These are phyloP conservation scores for Phoma sp. DNA, from an alignment of 2,329 filamentous ascomycete genomes.

Conservation along the genomic window DNA sequence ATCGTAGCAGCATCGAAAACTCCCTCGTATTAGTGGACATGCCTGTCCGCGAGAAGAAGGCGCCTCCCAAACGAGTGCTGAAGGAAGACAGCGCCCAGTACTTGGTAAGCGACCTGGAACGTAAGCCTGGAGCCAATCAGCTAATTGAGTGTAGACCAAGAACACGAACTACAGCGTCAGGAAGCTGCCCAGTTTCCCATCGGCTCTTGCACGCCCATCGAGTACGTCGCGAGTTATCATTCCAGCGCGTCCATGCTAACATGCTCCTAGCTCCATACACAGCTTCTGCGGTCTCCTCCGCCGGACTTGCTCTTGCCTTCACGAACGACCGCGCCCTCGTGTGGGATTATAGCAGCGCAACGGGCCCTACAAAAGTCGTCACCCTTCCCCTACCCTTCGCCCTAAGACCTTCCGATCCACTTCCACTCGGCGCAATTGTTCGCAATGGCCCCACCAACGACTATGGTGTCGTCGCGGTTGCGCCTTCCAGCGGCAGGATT, in stretches of 20 bases:
- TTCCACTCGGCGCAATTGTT: conserved; percentile 84
- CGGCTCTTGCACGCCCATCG: conserved; percentile 72
- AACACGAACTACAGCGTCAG: conserved; percentile 86
- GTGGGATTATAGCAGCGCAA: conserved; percentile 79
- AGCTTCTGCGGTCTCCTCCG: conserved; percentile 61
- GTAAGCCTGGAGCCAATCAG: background rate
- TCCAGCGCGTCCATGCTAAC: conserved; percentile 24
- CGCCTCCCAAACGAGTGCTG: conserved; percentile 56
- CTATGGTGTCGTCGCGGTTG: conserved; percentile 84
- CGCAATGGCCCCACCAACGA: conserved; percentile 78
- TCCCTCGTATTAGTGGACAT: conserved; percentile 46
- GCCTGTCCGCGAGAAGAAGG: conserved; percentile 50
- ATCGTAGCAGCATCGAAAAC: conserved; percentile 35
- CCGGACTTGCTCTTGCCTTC: conserved; percentile 77
- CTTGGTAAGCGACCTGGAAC: conserved; percentile 60
- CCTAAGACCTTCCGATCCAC: conserved; percentile 70
- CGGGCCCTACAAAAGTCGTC: conserved; percentile 73
- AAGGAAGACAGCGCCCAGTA: conserved; percentile 73
- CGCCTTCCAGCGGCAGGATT: conserved; percentile 82
- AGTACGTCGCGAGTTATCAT: conserved; percentile 58
- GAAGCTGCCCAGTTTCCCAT: conserved; percentile 82
- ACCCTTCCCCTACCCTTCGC: conserved; percentile 79
- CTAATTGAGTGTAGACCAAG: conserved; percentile 65
- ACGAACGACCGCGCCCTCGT: conserved; percentile 83
- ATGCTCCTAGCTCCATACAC: conserved; percentile 36